Conservation (phyloP, 2,329 filamentous ascomycete genomes). For the Aspergillus bombycis region DNA sequence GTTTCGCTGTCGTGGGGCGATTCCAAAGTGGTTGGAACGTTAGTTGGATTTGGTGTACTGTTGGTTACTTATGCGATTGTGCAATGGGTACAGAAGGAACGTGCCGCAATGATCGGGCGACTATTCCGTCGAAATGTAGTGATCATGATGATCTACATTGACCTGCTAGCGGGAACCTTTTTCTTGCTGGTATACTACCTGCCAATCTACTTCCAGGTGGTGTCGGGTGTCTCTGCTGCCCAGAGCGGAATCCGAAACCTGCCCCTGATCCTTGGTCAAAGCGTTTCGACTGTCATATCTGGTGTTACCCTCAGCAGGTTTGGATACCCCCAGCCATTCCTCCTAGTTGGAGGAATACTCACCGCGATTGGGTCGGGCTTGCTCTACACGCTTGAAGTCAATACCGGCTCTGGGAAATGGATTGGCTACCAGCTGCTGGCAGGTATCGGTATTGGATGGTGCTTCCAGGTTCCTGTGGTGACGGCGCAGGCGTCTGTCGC, state of each 20-base stretch:
- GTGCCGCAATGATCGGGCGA: neutral
- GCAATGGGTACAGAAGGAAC: neutral
- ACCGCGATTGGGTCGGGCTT: constrained; percentile 34
- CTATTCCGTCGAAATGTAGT: neutral
- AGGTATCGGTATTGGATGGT: constrained; percentile 19
- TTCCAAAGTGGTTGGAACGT: constrained; percentile 15
- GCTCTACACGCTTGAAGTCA: constrained; percentile 37
- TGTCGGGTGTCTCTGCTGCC: constrained; percentile 21
- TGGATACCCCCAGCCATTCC: constrained; percentile 31
- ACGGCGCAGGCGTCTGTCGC: constrained; percentile 27
- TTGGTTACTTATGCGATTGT: constrained; percentile 24
- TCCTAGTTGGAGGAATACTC: constrained; percentile 29
- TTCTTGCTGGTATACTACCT: constrained; percentile 49
- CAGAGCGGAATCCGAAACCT: constrained; percentile 47
- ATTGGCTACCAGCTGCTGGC: constrained; percentile 40
- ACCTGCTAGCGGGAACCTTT: constrained; percentile 26
- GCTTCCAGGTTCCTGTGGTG: constrained; percentile 29
- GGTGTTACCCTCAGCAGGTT: constrained; percentile 31
- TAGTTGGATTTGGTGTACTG: constrained; percentile 47
- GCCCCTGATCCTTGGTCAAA: constrained; percentile 41
- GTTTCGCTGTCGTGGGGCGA: constrained; percentile 36
- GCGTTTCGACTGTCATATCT: constrained; percentile 30
- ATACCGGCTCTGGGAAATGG: constrained; percentile 34
- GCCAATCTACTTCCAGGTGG: constrained; percentile 53
- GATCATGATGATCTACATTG: neutral